Base-by-base conservation (phyloP, 2,329 filamentous ascomycete species). In the Phialemoniopsis sp. region DNA sequence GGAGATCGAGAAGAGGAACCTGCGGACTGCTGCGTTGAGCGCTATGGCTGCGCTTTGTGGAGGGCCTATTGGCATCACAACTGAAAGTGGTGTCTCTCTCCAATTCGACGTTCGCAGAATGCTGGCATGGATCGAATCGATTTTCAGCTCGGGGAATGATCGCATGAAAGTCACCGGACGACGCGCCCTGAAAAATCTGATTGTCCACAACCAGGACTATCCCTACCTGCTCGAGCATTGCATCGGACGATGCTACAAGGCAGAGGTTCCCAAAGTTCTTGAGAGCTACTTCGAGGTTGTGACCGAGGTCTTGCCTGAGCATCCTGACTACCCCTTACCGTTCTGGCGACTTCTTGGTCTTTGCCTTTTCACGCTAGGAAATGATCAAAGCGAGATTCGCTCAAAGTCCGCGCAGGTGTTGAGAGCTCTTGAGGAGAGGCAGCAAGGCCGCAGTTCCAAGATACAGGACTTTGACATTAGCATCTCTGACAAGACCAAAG, bases 391-490 rank as follows among this genome's bases (percentile, higher is more conserved):
- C 49, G 83, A 89, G 43, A 89, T 97, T 32, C 76, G 93, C 32
- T 89, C 88, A 52, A 94, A 94, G 59, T 93, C 93, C 2, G 87
- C 87, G 1, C 80, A 83, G 36, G 71, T 97, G 26, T 71, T 98
- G 12, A 79, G 89, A 31, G 82, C 81, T 0, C 69, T 97, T 2
- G 93, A 97, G 60, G 82, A 89, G 48, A 80, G 88, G 17, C 87
- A 93, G 48, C 79, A 84, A 47, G 64, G 65, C 3, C 70, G 87
- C 48, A 93, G 81, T 47, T 95, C 91, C 2, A 94, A 94, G 56
- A 81, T 98, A 7, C 89, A 95, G 57, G 93, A 98, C 58, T 94
- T 96, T 43, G 93, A 98, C 54, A 97, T 98, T 53, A 96, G 90
- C 58, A 93, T 98, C 42, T 94, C 91, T 0, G 94, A 98, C 64